Conservation (phyloP, 306 rosid genomes). For the Morella rubra region DNA sequence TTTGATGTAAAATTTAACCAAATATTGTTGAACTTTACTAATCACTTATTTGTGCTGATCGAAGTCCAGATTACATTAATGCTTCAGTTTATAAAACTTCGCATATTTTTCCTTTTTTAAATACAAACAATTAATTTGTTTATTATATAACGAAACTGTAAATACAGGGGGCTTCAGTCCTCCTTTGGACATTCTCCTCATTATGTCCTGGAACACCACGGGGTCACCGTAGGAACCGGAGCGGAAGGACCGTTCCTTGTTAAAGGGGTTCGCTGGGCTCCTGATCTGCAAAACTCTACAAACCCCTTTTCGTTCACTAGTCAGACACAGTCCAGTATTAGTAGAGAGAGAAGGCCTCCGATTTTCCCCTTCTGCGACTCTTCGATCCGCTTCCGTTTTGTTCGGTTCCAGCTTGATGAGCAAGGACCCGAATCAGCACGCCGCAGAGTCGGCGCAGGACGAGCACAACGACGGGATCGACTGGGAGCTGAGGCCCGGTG, state of each 20-base stretch:
- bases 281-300: not conserved
- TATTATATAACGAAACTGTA: too few species aligned
- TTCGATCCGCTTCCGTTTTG: not conserved
- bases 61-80: too few species aligned
- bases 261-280: not conserved
- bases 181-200: too few species aligned
- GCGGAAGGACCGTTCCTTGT: not conserved
- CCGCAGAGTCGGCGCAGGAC: not conserved
- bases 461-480: slow-evolving; percentile 27
- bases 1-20: too few species aligned
- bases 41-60: too few species aligned
- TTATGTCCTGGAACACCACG: too few species aligned
- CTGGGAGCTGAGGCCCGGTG: slow-evolving; percentile 45
- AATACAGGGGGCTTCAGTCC: too few species aligned
- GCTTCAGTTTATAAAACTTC: too few species aligned
- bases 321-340: not conserved
- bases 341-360: not conserved
- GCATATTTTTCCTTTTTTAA: too few species aligned
- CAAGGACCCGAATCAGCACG: slow-evolving; percentile 16
- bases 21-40: too few species aligned
- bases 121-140: too few species aligned
- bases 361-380: not conserved
- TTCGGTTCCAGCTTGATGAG: slow-evolving; percentile 11
- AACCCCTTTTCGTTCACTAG: too few species aligned
- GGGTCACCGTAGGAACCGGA: not conserved